Percentiles rank a stretch among this genome's conserved stretches.
These are phyloP conservation scores for Aspergillus phoenicis DNA, from an alignment of 2,329 filamentous ascomycete species.

Conservation along the genomic window DNA sequence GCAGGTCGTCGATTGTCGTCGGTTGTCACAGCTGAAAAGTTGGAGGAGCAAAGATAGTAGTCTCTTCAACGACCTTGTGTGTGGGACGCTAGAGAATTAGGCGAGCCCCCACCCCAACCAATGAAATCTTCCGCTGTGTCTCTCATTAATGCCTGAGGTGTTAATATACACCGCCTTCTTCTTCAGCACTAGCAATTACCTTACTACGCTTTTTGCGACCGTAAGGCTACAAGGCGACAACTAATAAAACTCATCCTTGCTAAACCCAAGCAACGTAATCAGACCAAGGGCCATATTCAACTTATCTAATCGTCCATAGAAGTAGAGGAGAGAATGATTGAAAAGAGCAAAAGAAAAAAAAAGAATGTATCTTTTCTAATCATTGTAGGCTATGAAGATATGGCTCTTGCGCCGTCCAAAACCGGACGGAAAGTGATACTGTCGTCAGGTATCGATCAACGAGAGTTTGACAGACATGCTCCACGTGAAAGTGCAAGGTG, in stretches of 20 bases:
- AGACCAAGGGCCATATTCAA: not conserved
- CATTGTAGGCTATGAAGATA: not conserved
- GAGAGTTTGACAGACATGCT: not conserved
- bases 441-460: not conserved
- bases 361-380: not conserved
- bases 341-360: too few species aligned
- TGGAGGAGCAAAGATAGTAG: conserved; percentile 31
- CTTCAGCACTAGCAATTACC: not conserved
- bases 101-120: conserved; percentile 34
- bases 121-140: conserved; percentile 19
- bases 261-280: not conserved
- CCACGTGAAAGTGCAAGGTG: not conserved
- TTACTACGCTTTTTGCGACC: not conserved
- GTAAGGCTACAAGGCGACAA: conserved; percentile 18
- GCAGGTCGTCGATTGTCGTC: conserved; percentile 47
- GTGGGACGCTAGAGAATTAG: conserved; percentile 48
- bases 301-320: not conserved
- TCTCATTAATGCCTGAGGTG: conserved; percentile 17
- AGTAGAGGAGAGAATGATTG: too few species aligned
- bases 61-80: conserved; percentile 40
- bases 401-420: not conserved
- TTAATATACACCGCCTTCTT: not conserved
- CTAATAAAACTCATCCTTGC: not conserved
- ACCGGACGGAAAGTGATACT: not conserved
- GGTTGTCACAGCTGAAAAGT: conserved; percentile 44